These are phyloP conservation scores for Lyophyllum shimeji DNA, from an alignment of 768 basidiomycete genomes.

Conservation along the genomic window DNA sequence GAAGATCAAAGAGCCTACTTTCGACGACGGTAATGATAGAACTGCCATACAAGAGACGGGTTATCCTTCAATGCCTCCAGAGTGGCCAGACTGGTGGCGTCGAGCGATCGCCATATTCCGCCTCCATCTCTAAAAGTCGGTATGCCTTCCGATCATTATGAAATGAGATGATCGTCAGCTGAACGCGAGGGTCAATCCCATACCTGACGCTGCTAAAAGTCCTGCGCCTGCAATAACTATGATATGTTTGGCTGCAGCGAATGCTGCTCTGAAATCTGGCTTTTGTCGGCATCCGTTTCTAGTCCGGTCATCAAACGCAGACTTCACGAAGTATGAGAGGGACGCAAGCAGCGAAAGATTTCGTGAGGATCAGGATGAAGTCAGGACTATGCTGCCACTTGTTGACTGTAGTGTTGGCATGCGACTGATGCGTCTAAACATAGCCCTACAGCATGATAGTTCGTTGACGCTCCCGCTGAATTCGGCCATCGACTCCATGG, in stretches of 20 bases:
- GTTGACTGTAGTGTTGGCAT: too few species aligned
- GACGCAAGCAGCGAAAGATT: too few species aligned
- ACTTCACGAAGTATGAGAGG: too few species aligned
- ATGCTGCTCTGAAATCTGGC: constrained; percentile 4
- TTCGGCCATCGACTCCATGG: not conserved
- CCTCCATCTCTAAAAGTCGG: constrained; percentile 8
- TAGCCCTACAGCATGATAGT: too few species aligned
- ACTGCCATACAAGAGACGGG: constrained; percentile 37
- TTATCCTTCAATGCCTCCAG: constrained; percentile 30
- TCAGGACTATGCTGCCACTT: too few species aligned
- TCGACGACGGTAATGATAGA: constrained; percentile 35
- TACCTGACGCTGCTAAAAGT: constrained; percentile 22
- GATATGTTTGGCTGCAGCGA: constrained; percentile 16
- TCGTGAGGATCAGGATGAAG: too few species aligned
- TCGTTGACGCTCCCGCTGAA: not conserved
- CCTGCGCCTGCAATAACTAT: constrained; percentile 21
- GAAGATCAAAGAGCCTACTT: constrained; percentile 14
- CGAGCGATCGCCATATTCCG: constrained; percentile 22
- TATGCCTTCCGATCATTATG: constrained; percentile 13
- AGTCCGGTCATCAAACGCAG: not conserved
- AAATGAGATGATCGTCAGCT: constrained; percentile 17
- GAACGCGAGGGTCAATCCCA: not conserved
- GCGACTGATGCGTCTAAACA: too few species aligned
- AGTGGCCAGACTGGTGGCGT: constrained; percentile 18
- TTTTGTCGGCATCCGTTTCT: not conserved